These are phyloP conservation scores for Echites panduratus DNA, from an alignment of 257 asterid species.

Conservation along the genomic window DNA sequence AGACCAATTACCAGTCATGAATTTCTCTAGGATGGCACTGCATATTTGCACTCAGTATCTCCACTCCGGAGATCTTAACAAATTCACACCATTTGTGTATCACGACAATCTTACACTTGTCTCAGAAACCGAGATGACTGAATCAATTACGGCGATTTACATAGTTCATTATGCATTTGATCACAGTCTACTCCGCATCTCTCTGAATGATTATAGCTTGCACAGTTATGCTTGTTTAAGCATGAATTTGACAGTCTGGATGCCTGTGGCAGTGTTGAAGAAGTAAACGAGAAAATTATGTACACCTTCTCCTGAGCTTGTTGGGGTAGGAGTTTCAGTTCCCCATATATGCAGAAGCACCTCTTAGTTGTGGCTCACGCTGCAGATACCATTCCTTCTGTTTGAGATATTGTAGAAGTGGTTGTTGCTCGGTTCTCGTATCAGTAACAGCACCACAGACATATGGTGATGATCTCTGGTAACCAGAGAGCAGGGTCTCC, in stretches of 20 bases:
- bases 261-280: not conserved
- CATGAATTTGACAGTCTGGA: not conserved
- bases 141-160: not conserved
- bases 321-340: slow-evolving; percentile 25
- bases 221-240: not conserved
- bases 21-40: not conserved
- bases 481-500: slow-evolving; percentile 37
- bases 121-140: not conserved
- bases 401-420: slow-evolving; percentile 59
- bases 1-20: not conserved
- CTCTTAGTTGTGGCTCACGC: slow-evolving; percentile 45
- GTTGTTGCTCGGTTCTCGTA: slow-evolving; percentile 46
- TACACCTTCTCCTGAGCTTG: not conserved
- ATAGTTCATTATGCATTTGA: not conserved
- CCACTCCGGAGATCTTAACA: not conserved
- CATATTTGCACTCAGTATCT: not conserved
- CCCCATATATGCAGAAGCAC: slow-evolving; percentile 57
- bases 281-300: slow-evolving; percentile 2
- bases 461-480: slow-evolving; percentile 52
- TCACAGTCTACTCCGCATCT: not conserved
- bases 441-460: slow-evolving; percentile 45
- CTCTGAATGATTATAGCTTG: not conserved
- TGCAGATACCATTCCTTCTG: slow-evolving; percentile 66
- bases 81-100: not conserved
- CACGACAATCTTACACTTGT: not conserved